These are phyloP conservation scores for Coprinopsis marcescibilis DNA, from an alignment of 768 basidiomycete species.

Conservation along the genomic window DNA sequence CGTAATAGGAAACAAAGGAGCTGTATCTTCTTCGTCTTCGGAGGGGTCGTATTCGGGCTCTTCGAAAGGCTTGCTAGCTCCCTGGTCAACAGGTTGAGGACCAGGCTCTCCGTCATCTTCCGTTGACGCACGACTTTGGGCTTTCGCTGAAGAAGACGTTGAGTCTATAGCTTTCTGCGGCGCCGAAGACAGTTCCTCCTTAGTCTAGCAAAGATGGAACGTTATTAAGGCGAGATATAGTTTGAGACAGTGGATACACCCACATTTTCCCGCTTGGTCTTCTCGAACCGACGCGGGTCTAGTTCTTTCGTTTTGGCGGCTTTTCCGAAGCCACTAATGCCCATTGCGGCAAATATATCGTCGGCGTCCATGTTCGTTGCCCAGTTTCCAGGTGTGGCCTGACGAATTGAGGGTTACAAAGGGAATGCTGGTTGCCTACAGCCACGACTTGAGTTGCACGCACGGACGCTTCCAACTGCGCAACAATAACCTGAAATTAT, in stretches of 20 bases:
- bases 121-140: background rate
- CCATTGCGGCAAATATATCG: conserved; percentile 79
- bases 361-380: conserved; percentile 36
- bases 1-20: conserved; percentile 74
- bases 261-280: conserved; percentile 55
- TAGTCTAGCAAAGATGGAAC: too few species aligned
- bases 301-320: conserved; percentile 56
- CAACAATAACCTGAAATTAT: too few species aligned
- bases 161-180: conserved; percentile 7
- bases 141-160: background rate
- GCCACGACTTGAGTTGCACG: too few species aligned
- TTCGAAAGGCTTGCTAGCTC: conserved; percentile 19
- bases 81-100: conserved; percentile 19
- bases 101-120: conserved; percentile 20
- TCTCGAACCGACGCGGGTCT: conserved; percentile 76
- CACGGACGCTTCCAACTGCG: too few species aligned
- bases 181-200: conserved; percentile 9
- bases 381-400: background rate
- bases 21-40: conserved; percentile 35
- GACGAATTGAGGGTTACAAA: too few species aligned
- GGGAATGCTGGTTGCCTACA: too few species aligned
- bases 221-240: conserved; percentile 3
- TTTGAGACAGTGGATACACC: conserved; percentile 10
- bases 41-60: conserved; percentile 58
- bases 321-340: conserved; percentile 82